Evolutionary conservation across 345 rosid species (phyloP), one percentile per base, ranked within the genome.

Genomic region (Abelmoschus esculentus): DNA sequence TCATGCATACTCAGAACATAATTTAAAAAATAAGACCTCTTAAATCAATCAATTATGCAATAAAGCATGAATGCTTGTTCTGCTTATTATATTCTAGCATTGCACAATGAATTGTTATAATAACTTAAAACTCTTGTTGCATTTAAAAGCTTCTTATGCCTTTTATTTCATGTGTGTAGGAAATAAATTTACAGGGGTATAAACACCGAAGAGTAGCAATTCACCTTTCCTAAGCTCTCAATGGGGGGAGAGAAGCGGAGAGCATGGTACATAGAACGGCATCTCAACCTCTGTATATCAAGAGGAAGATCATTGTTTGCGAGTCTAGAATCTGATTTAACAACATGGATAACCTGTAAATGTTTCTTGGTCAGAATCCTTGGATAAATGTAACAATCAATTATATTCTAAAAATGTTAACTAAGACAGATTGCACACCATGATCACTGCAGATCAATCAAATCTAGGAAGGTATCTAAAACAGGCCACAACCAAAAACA

Each of bases 321-420:
- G 67, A 93, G 89, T 63, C 99, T 92, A 69, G 97, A 93, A 84
- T 93, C 99, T 52, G 97, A 93, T 74, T 93, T 93, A 2, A 89
- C 86, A 66, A 86, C 96, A 77, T 86, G 91, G 66, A 93, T 85
- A 22, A 93, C 92, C 97, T 92, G 87, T 74, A 78, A 72, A 53
- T 17, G 11, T 69, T 19, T 36, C 13, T 54, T 18, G 9, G 47
- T 69, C 53, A 70, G 55, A 65, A 40, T 55, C 36, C 15, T 9
- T 4, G 42, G 52, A 64, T 31, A 44, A 47, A 62, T 10, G 26
- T 66, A 46, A 7, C 15, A 40, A 7, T 13, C 34, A 26, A 14
- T 42, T 13, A 67, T 18, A 67, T 52, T 10, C 54, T 67, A 67
- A 10, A 50, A 67, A 52, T 5, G 5, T 44, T 46, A 46, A 31